phyloP scores from a whole-genome alignment of 2,329 filamentous ascomycete species.

The Alternaria solani region DNA sequence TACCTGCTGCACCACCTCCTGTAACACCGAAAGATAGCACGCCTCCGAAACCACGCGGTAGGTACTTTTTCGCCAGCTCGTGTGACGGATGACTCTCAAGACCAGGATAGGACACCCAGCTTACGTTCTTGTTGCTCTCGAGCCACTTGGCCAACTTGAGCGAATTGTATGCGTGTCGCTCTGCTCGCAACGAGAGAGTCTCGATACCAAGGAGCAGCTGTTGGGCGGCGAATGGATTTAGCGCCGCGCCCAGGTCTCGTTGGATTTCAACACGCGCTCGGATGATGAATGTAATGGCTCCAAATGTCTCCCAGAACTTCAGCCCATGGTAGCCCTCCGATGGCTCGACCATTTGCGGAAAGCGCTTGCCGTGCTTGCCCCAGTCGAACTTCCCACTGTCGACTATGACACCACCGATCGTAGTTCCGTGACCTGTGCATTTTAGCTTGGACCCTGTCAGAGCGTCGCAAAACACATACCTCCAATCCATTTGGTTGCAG shows the following conservation, averaged over 20 bases:
- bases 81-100: slow-evolving; percentile 83
- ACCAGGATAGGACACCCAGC: slow-evolving; percentile 94
- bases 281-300: slow-evolving; percentile 81
- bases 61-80: slow-evolving; percentile 83
- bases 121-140: slow-evolving; percentile 81
- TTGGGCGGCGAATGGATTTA: slow-evolving; percentile 93
- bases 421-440: slow-evolving; percentile 74
- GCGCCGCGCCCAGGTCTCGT: slow-evolving; percentile 80
- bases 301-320: slow-evolving; percentile 94
- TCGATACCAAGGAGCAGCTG: slow-evolving; percentile 89
- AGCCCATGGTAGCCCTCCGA: slow-evolving; percentile 90
- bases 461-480: slow-evolving; percentile 54
- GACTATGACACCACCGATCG: slow-evolving; percentile 84
- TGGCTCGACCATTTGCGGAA: slow-evolving; percentile 92
- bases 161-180: slow-evolving; percentile 87
- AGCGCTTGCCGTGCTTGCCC: slow-evolving; percentile 81
- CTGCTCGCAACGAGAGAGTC: slow-evolving; percentile 84
- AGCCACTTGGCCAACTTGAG: slow-evolving; percentile 82
- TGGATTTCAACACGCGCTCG: slow-evolving; percentile 88
- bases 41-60: slow-evolving; percentile 84
- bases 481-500: slow-evolving; percentile 96
- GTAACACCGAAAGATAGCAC: slow-evolving; percentile 94
- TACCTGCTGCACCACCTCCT: slow-evolving; percentile 82
- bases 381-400: slow-evolving; percentile 95
- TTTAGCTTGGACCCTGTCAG: background rate